Percentiles rank a stretch among this genome's conserved stretches.
Conservation (phyloP, 805 yeast species). For the Kuraishia capsulata region DNA sequence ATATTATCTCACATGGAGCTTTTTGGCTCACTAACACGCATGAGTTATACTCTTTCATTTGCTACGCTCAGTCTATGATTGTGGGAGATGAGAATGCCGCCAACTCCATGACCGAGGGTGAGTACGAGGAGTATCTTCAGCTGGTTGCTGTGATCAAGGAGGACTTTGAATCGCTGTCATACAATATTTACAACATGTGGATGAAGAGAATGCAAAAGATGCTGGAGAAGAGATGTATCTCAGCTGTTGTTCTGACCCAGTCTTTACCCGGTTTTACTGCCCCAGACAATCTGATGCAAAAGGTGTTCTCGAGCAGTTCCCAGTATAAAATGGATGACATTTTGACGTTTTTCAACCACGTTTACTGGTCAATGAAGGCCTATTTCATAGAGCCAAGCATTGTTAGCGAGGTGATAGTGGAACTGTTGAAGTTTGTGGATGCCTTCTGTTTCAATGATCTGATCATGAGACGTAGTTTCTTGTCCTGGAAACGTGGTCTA, state of each 20-base stretch:
- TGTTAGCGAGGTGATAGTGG: constrained; percentile 74
- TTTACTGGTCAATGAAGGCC: constrained; percentile 88
- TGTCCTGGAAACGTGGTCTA: constrained; percentile 96
- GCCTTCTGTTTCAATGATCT: constrained; percentile 92
- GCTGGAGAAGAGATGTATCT: constrained; percentile 81
- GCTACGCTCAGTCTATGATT: constrained; percentile 89
- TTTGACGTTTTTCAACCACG: constrained; percentile 78
- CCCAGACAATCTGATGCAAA: constrained; percentile 74
- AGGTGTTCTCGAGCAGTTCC: constrained; percentile 63
- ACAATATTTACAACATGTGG: constrained; percentile 94
- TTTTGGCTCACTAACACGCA: constrained; percentile 97
- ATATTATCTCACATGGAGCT: constrained; percentile 84
- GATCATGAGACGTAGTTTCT: constrained; percentile 87
- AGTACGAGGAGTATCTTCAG: constrained; percentile 81
- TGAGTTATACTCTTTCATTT: constrained; percentile 88
- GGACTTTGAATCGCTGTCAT: constrained; percentile 87
- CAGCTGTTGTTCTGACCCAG: constrained; percentile 94
- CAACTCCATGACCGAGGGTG: constrained; percentile 81
- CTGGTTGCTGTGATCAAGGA: constrained; percentile 87
- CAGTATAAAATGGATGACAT: constrained; percentile 93
- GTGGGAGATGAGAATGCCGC: constrained; percentile 72
- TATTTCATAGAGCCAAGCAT: constrained; percentile 83
- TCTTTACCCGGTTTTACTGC: constrained; percentile 94
- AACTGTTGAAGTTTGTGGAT: constrained; percentile 78
- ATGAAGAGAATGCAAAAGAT: constrained; percentile 90